Evolutionary conservation across 1,284 basidiomycete genomes (phyloP), one percentile per base, ranked within the genome.

Genomic region (Cutaneotrichosporon cavernicola): DNA sequence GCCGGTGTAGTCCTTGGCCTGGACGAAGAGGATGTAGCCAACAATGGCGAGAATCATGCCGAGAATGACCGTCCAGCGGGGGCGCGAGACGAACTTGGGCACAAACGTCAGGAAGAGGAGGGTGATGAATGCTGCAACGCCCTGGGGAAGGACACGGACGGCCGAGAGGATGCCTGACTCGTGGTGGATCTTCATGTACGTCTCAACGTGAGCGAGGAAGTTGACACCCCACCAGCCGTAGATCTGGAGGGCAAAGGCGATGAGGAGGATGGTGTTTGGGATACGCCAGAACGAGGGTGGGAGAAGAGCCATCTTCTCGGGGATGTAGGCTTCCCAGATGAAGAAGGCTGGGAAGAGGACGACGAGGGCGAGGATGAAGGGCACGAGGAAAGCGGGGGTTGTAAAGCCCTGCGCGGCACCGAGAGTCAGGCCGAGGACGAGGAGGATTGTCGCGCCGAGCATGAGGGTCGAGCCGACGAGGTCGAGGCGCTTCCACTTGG

Each of bases 341-440:
- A 75, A 75, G 64, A 72, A 75, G 50, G 65, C 66, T 30, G 73
- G 63, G 49, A 16, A 11, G 47, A 74, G 76, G 58, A 80, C 56
- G 30, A 73, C 65, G 62, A 65, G 72, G 8, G 72, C 69, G 31
- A 80, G 66, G 21, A 81, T 66, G 70, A 80, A 76, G 10, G 78
- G 78, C 0, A 73, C 76, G 62, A 80, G 71, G 74, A 80, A 80
- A 7, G 64, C 57, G 4, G 76, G 68, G 21, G 62, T 78, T 57
- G 68, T 72, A 66, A 69, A 80, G 13, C 75, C 78, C 65, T 75
- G 70, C 0, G 72, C 69, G 3, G 76, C 75, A 52, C 76, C 77
- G 32, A 76, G 69, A 14, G 78, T 80, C 7, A 80, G 70, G 53
- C 73, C 74, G 56, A 79, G 76, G 62, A 77, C 76, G 63, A 80